Evolutionary conservation across 2,329 filamentous ascomycete species (phyloP).

Genomic region (Arachnopeziza araneosa): DNA sequence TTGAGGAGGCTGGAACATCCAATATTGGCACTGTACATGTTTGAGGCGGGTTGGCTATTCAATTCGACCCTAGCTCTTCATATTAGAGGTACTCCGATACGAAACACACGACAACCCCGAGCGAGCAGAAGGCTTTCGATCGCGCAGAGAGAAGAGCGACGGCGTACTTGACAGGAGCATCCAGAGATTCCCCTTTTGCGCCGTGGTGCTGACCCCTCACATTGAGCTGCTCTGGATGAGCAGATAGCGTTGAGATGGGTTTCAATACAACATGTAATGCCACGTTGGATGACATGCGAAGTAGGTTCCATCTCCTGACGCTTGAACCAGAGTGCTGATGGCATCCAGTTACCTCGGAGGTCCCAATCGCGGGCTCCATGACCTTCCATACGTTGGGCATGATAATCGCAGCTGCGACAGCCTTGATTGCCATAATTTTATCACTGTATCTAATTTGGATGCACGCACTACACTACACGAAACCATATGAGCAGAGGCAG

Average conservation of each 20-base stretch:
- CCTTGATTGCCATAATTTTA: conserved; percentile 45
- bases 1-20: neutral
- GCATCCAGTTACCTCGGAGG: conserved; percentile 36
- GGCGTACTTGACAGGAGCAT: neutral
- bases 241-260: conserved; percentile 20
- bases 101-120: neutral
- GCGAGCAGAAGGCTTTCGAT: neutral
- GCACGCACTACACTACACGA: conserved; percentile 56
- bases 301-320: conserved; percentile 18
- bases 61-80: neutral
- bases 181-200: neutral
- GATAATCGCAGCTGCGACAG: conserved; percentile 43
- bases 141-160: neutral
- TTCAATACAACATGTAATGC: conserved; percentile 30
- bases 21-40: neutral
- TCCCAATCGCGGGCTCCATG: conserved; percentile 40
- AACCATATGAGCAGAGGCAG: conserved; percentile 55
- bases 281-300: conserved; percentile 33
- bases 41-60: neutral
- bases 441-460: conserved; percentile 53
- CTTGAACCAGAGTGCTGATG: conserved; percentile 13
- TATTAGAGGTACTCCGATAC: neutral
- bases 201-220: neutral
- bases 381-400: conserved; percentile 52
- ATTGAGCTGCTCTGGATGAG: conserved; percentile 13